Conservation (phyloP, 2,329 filamentous ascomycete species). For the Metarhizium anisopliae region DNA sequence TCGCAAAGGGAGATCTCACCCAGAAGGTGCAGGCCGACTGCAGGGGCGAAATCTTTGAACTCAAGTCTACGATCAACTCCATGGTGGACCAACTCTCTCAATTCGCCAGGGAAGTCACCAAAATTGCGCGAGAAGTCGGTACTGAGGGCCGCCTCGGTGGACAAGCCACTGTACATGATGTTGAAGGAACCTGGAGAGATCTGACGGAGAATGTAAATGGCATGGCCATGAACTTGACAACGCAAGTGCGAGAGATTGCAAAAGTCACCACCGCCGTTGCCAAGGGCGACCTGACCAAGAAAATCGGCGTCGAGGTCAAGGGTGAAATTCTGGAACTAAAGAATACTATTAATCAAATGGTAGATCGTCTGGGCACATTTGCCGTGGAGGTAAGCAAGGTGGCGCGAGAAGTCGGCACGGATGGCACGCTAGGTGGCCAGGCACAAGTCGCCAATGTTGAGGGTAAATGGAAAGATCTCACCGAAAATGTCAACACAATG, state of each 20-base stretch:
- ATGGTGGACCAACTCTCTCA: slow-evolving; percentile 98
- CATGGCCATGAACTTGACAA: slow-evolving; percentile 97
- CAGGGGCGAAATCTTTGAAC: slow-evolving; percentile 82
- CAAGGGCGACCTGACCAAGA: slow-evolving; percentile 87
- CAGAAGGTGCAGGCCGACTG: slow-evolving; percentile 94
- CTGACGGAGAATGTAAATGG: slow-evolving; percentile 93
- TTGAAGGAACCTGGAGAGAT: slow-evolving; percentile 95
- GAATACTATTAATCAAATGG: slow-evolving; percentile 98
- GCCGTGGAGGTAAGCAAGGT: slow-evolving; percentile 95
- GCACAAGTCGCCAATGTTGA: slow-evolving; percentile 90
- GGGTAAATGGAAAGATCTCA: slow-evolving; percentile 97
- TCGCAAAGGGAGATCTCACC: slow-evolving; percentile 79
- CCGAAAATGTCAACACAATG: slow-evolving; percentile 79
- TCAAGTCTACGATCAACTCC: slow-evolving; percentile 97
- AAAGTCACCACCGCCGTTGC: slow-evolving; percentile 94
- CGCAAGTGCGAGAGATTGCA: slow-evolving; percentile 94
- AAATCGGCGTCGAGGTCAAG: slow-evolving; percentile 87
- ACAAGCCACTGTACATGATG: slow-evolving; percentile 91
- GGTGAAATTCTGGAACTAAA: slow-evolving; percentile 94
- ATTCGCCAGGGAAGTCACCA: slow-evolving; percentile 94
- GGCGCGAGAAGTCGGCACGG: slow-evolving; percentile 90
- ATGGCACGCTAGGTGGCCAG: slow-evolving; percentile 88
- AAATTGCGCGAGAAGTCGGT: slow-evolving; percentile 91
- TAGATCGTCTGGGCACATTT: slow-evolving; percentile 91
- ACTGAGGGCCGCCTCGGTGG: slow-evolving; percentile 91